These are phyloP conservation scores for Closterium sp. DNA, from an alignment of 139 green algal genomes.

Conservation along the genomic window DNA sequence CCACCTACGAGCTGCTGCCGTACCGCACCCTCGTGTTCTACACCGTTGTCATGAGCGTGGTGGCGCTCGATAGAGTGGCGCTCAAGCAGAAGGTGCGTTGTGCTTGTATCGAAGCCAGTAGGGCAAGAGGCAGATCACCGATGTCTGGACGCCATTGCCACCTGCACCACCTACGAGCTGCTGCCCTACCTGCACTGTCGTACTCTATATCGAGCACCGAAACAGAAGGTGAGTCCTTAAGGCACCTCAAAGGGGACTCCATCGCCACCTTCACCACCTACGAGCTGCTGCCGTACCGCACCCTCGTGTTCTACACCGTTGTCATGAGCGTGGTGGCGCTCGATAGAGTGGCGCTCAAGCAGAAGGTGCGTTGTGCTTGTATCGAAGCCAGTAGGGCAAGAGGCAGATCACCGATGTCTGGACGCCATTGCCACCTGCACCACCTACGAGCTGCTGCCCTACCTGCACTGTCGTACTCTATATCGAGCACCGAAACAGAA, in stretches of 20 bases:
- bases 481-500: conserved; percentile 72
- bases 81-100: conserved; percentile 59
- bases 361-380: conserved; percentile 50
- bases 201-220: conserved; percentile 88
- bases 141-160: conserved; percentile 92
- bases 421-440: conserved; percentile 96
- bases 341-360: conserved; percentile 62
- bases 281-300: conserved; percentile 90
- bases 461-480: conserved; percentile 88
- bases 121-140: conserved; percentile 70
- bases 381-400: too few relatives aligned
- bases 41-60: conserved; percentile 74
- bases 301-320: conserved; percentile 90
- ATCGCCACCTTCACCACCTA: conserved; percentile 94
- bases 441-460: conserved; percentile 90
- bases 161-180: conserved; percentile 94
- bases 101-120: neutral
- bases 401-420: conserved; percentile 83
- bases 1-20: conserved; percentile 88
- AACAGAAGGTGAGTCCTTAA: conserved; percentile 61
- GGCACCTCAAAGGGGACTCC: too few relatives aligned
- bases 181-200: conserved; percentile 80
- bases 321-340: conserved; percentile 74
- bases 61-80: conserved; percentile 67
- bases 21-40: conserved; percentile 91